A percentile compares a stretch with the other conserved stretches of the same genome.
These are phyloP conservation scores for Dactylellina cionopaga DNA, from an alignment of 2,329 filamentous ascomycete genomes.

Conservation along the genomic window DNA sequence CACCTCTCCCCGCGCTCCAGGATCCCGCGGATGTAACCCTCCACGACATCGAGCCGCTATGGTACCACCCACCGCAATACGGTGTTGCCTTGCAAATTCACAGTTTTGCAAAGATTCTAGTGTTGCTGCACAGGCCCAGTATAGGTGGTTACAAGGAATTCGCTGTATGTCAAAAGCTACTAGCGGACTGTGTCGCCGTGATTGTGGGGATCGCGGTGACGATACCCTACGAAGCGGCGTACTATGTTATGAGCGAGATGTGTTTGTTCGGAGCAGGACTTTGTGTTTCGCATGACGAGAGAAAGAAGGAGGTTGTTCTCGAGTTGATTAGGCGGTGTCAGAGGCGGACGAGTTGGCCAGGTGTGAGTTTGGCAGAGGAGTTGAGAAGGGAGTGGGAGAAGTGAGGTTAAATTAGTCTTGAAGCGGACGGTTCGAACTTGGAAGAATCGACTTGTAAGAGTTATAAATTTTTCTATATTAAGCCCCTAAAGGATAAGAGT, in stretches of 20 bases:
- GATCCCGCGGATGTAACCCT: conserved; percentile 49
- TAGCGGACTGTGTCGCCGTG: conserved; percentile 64
- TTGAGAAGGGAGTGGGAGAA: conserved; percentile 58
- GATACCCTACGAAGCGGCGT: conserved; percentile 60
- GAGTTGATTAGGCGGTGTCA: conserved; percentile 61
- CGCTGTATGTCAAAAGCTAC: conserved; percentile 62
- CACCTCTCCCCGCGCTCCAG: conserved; percentile 60
- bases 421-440: too few relatives aligned
- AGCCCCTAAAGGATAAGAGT: too few relatives aligned
- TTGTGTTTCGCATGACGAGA: conserved; percentile 60
- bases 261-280: conserved; percentile 63
- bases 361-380: conserved; percentile 58
- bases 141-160: conserved; percentile 66
- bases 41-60: conserved; percentile 63
- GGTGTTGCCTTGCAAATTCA: conserved; percentile 66
- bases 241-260: conserved; percentile 63
- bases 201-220: conserved; percentile 67
- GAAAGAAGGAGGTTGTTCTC: conserved; percentile 60
- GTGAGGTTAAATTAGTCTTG: not conserved
- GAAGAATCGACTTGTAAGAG: too few relatives aligned
- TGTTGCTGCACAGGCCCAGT: conserved; percentile 67
- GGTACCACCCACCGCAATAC: conserved; percentile 66
- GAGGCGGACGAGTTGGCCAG: conserved; percentile 62
- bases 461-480: not conserved
- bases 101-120: conserved; percentile 66